phyloP scores from a whole-genome alignment of 768 basidiomycete genomes.

The Lactifluus subvellereus region DNA sequence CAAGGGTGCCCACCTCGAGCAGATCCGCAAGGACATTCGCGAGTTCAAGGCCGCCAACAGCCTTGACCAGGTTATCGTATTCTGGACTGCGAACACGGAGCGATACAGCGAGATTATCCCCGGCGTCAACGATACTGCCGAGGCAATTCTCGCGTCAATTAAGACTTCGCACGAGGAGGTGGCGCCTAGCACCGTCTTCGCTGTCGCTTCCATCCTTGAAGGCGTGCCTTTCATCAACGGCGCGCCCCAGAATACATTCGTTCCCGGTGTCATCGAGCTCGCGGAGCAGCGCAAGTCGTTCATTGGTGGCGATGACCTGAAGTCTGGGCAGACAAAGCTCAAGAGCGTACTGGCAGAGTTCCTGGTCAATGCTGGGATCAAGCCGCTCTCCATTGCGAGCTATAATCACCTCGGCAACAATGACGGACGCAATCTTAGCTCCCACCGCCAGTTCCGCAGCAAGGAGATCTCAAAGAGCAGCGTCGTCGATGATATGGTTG shows the following conservation, averaged over 20 bases:
- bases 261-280: conserved; percentile 89
- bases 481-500: conserved; percentile 98
- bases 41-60: conserved; percentile 79
- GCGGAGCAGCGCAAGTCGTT: conserved; percentile 86
- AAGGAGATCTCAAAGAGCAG: conserved; percentile 98
- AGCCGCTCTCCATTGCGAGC: conserved; percentile 92
- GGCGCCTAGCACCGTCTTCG: conserved; percentile 95
- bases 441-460: conserved; percentile 90
- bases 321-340: conserved; percentile 96
- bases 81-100: conserved; percentile 99
- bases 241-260: conserved; percentile 98
- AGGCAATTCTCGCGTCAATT: conserved; percentile 78
- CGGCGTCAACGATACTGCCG: conserved; percentile 93
- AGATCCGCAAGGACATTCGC: conserved; percentile 89
- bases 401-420: conserved; percentile 99
- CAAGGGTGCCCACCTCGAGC: conserved; percentile 89
- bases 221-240: conserved; percentile 95
- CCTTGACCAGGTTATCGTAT: conserved; percentile 86
- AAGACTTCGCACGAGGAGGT: conserved; percentile 83
- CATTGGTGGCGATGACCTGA: conserved; percentile 97
- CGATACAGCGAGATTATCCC: conserved; percentile 92
- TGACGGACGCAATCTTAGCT: conserved; percentile 87
- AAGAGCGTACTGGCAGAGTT: conserved; percentile 97
- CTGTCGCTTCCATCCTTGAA: conserved; percentile 93
- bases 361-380: conserved; percentile 97